Evolutionary conservation across 2,329 filamentous ascomycete genomes (phyloP).

Genomic region (Colletotrichum tropicale): DNA sequence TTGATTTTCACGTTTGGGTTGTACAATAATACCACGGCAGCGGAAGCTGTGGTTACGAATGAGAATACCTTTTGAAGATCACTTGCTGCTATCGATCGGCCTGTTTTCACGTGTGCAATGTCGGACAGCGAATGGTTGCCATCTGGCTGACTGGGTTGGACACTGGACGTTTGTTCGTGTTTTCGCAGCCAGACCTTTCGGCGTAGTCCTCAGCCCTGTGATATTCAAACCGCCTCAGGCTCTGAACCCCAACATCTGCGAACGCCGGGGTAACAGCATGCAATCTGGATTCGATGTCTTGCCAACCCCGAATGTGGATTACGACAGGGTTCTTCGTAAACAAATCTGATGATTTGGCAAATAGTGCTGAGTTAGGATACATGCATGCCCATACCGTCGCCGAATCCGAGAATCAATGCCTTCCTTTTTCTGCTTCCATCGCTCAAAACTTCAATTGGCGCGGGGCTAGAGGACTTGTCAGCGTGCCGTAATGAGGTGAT

Average conservation of each 20-base stretch:
- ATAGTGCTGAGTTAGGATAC: neutral
- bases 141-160: no score
- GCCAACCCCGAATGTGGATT: neutral
- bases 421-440: neutral
- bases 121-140: no score
- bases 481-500: slow-evolving; percentile 1
- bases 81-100: neutral
- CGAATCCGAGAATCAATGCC: neutral
- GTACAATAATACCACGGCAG: slow-evolving; percentile 73
- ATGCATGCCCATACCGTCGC: neutral
- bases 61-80: slow-evolving; percentile 57
- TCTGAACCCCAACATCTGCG: no score
- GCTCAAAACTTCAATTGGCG: slow-evolving; percentile 53
- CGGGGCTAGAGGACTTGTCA: slow-evolving; percentile 41
- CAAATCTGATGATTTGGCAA: neutral
- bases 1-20: slow-evolving; percentile 63
- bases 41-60: slow-evolving; percentile 63
- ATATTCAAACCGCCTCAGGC: no score
- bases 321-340: neutral
- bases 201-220: no score
- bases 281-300: neutral
- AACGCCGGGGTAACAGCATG: neutral
- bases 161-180: no score
- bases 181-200: no score
- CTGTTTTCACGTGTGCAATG: neutral